Evolutionary conservation across 148 eudicot species (phyloP).

Genomic region (Arbutus unedo): DNA sequence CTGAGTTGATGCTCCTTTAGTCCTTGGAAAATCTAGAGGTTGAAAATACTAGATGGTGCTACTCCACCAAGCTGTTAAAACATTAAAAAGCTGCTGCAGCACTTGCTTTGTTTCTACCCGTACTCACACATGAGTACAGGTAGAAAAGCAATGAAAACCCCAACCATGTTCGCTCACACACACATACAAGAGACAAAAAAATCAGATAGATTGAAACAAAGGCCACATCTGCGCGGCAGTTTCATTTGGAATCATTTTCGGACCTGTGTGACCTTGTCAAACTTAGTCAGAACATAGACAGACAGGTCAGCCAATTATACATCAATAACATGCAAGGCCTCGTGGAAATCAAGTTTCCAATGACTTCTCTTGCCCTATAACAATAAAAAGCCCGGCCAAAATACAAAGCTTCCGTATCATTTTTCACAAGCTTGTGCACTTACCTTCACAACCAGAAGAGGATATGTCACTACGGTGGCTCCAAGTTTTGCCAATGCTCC

Average conservation of each 20-base stretch:
- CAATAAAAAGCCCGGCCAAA: neutral
- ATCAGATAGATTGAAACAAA: neutral
- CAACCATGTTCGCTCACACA: neutral
- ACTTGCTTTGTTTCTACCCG: conserved; percentile 1
- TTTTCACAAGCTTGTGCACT: conserved; percentile 3
- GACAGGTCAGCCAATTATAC: neutral
- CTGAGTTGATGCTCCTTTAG: conserved; percentile 1
- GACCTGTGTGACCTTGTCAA: neutral
- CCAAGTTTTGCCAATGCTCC: conserved; percentile 98
- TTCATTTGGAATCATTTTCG: neutral
- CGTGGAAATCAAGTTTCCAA: neutral
- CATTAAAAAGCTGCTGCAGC: neutral
- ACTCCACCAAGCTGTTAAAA: neutral
- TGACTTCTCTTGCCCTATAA: neutral
- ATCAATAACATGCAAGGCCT: neutral
- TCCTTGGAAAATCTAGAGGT: neutral
- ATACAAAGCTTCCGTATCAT: conserved; percentile 1
- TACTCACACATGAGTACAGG: neutral
- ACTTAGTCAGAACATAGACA: neutral
- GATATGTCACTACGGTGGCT: conserved; percentile 96
- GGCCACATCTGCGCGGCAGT: neutral
- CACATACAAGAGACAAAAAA: neutral
- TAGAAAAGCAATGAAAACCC: neutral
- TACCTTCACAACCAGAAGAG: conserved; percentile 88
- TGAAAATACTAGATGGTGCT: neutral